Conservation (phyloP, 345 rosid species). For the Moricandia moricandioides region DNA sequence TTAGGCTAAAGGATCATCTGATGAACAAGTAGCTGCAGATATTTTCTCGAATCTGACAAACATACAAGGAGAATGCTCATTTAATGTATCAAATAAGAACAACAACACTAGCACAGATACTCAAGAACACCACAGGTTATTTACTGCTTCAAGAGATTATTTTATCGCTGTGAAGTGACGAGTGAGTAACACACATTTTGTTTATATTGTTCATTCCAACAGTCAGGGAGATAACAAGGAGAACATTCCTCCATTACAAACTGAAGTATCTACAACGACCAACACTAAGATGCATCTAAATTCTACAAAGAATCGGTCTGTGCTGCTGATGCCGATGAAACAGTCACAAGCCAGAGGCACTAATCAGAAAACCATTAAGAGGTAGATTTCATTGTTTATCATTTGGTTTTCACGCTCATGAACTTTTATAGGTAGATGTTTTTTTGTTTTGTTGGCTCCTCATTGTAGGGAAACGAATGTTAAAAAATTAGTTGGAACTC, state of each 20-base stretch:
- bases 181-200: slow-evolving; percentile 1
- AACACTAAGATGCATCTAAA: background rate
- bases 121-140: slow-evolving; percentile 47
- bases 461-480: background rate
- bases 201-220: too few species aligned
- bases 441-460: background rate
- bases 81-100: background rate
- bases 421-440: background rate
- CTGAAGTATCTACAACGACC: background rate
- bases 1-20: too few species aligned
- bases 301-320: background rate
- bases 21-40: slow-evolving; percentile 7
- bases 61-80: background rate
- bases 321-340: too few species aligned
- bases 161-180: background rate
- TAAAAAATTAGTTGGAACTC: background rate
- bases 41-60: background rate
- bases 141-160: background rate
- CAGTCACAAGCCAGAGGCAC: background rate
- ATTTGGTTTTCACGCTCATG: background rate
- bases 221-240: background rate
- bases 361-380: background rate
- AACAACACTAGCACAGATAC: background rate
- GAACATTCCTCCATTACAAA: background rate
- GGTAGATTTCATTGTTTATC: background rate